Conservation (phyloP, 2,329 filamentous ascomycete species). For the Aulographum hederae region DNA sequence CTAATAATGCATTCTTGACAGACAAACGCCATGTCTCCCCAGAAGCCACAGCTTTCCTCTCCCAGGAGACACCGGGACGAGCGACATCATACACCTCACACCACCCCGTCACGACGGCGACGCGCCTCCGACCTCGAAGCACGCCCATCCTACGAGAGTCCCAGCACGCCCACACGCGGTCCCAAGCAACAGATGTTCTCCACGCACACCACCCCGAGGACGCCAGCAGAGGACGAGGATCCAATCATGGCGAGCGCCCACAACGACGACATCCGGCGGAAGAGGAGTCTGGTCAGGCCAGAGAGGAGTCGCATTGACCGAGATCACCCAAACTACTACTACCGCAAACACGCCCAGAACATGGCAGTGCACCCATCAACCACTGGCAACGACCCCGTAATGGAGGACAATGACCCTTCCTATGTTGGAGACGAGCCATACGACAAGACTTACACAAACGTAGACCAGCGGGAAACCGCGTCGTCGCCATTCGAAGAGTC, state of each 20-base stretch:
- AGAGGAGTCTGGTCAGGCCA: constrained; percentile 75
- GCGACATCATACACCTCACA: background rate
- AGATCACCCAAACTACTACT: constrained; percentile 89
- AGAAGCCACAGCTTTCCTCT: background rate
- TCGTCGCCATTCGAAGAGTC: background rate
- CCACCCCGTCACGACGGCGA: constrained; percentile 39
- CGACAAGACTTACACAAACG: constrained; percentile 25
- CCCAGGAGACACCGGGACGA: background rate
- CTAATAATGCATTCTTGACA: too few relatives aligned
- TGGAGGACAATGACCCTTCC: constrained; percentile 59
- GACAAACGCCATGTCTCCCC: too few relatives aligned
- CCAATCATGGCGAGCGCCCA: constrained; percentile 25
- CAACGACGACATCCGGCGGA: constrained; percentile 41
- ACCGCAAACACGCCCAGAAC: constrained; percentile 82
- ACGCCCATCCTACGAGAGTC: constrained; percentile 23
- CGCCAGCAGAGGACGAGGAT: constrained; percentile 28
- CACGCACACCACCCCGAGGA: constrained; percentile 26
- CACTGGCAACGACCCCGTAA: constrained; percentile 76
- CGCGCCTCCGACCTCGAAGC: constrained; percentile 54
- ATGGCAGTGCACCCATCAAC: constrained; percentile 83
- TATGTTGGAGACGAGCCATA: too few relatives aligned
- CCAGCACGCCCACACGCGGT: constrained; percentile 18
- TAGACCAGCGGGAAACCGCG: constrained; percentile 18
- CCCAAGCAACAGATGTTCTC: constrained; percentile 19
- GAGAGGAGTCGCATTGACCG: constrained; percentile 72